A percentile compares a stretch with the other conserved stretches of the same genome.
phyloP scores from a whole-genome alignment of 139 green algal species.

The Protoeuglena noctilucae region DNA sequence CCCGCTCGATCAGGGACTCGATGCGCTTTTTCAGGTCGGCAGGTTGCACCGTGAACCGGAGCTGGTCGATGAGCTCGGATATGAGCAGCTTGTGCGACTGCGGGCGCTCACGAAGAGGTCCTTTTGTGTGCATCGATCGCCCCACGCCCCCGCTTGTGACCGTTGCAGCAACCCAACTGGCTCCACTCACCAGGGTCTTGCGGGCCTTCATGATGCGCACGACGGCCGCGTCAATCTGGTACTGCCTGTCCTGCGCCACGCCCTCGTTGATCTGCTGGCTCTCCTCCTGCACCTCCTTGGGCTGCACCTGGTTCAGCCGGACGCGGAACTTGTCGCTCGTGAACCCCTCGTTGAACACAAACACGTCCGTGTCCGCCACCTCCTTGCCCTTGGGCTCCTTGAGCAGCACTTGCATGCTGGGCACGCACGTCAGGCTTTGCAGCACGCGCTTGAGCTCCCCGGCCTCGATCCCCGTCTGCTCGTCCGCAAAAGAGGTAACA shows the following conservation, averaged over 20 bases:
- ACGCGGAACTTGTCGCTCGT: constrained; percentile 66
- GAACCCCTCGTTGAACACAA: constrained; percentile 76
- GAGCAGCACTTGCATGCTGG: constrained; percentile 50
- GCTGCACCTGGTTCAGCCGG: constrained; percentile 90
- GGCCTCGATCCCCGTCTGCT: constrained; percentile 36
- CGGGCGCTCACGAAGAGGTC: too few relatives aligned
- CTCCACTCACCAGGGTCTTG: constrained; percentile 78
- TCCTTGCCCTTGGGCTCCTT: constrained; percentile 78
- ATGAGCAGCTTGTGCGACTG: constrained; percentile 87
- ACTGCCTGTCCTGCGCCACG: constrained; percentile 26
- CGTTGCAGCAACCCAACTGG: too few relatives aligned
- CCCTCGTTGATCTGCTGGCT: constrained; percentile 76
- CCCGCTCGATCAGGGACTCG: constrained; percentile 91
- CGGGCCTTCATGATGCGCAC: constrained; percentile 88
- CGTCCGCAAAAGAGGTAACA: too few relatives aligned
- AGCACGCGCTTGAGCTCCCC: constrained; percentile 79
- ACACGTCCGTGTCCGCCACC: constrained; percentile 61
- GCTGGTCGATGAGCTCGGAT: constrained; percentile 72
- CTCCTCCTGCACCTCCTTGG: constrained; percentile 90
- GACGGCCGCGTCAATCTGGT: constrained; percentile 89
- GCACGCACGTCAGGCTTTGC: constrained; percentile 69
- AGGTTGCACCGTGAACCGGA: constrained; percentile 79
- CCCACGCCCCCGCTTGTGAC: too few relatives aligned
- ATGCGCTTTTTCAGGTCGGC: constrained; percentile 94
- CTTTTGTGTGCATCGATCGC: too few relatives aligned